phyloP scores from a whole-genome alignment of 176 grass and related monocot genomes.

The Aegilops umbellulata region DNA sequence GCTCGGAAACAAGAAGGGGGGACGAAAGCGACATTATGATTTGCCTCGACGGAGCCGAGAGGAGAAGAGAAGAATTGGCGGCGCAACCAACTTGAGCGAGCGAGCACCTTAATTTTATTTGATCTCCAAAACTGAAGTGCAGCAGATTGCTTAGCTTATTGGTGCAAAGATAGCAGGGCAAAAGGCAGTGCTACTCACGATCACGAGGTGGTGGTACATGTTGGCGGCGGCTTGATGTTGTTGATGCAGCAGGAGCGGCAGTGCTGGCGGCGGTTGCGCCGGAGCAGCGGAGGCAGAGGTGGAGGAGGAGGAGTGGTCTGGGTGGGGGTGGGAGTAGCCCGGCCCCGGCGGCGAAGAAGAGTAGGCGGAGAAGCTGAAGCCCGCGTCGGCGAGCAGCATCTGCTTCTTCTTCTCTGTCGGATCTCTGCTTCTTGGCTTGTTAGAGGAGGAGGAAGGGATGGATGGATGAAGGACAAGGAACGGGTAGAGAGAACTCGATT shows the following conservation, averaged over 20 bases:
- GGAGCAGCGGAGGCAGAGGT: neutral
- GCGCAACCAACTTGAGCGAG: too few relatives aligned
- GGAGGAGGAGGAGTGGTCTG: constrained; percentile 10
- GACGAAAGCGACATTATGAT: constrained; percentile 29
- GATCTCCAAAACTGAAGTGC: too few relatives aligned
- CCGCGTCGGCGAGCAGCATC: constrained; percentile 52
- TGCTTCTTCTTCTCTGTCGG: too few relatives aligned
- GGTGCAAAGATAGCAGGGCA: too few relatives aligned
- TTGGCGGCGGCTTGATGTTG: neutral
- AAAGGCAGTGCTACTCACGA: neutral
- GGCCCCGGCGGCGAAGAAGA: neutral
- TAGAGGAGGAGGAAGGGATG: too few relatives aligned
- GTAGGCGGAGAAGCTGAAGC: constrained; percentile 37
- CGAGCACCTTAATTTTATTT: too few relatives aligned
- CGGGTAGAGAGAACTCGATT: too few relatives aligned
- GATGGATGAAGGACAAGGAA: too few relatives aligned
- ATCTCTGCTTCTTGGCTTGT: too few relatives aligned
- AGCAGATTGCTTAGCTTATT: neutral
- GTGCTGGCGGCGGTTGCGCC: neutral
- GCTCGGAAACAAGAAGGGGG: neutral
- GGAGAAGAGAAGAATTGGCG: neutral
- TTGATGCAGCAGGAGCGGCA: neutral
- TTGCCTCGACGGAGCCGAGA: too few relatives aligned
- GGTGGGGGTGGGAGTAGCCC: neutral
- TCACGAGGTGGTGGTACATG: constrained; percentile 48